Evolutionary conservation across 192 early-diverging fungal species (phyloP).

Genomic region (Podila clonocystis): DNA sequence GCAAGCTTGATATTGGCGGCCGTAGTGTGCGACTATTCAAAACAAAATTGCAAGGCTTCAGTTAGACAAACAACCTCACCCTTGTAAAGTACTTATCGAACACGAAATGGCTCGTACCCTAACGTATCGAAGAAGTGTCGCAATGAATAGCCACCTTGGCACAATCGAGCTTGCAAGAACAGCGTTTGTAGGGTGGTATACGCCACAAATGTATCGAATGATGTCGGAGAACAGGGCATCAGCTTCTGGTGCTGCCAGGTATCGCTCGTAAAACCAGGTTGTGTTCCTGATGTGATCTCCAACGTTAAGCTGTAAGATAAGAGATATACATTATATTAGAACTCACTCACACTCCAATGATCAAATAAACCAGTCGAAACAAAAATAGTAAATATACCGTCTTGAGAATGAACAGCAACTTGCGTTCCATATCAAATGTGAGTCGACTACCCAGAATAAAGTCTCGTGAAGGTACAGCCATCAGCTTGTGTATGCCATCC

Average conservation of each 20-base stretch:
- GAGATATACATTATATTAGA: not conserved
- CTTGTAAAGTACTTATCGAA: no score
- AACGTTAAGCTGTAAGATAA: constrained; percentile 47
- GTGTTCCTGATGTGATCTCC: constrained; percentile 65
- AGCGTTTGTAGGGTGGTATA: constrained; percentile 77
- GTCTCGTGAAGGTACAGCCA: constrained; percentile 68
- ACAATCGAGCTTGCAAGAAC: constrained; percentile 76
- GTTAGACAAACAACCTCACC: not conserved
- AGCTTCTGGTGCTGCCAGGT: constrained; percentile 62
- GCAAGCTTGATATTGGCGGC: constrained; percentile 78
- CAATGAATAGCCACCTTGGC: constrained; percentile 76
- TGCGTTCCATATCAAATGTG: constrained; percentile 74
- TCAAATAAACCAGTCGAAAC: not conserved
- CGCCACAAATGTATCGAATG: constrained; percentile 78
- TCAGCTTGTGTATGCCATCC: constrained; percentile 63
- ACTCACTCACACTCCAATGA: not conserved
- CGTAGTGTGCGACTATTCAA: constrained; percentile 58
- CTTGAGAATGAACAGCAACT: constrained; percentile 73
- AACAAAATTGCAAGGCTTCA: no score
- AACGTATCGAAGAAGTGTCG: constrained; percentile 65
- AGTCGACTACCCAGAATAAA: constrained; percentile 68
- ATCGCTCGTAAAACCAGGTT: constrained; percentile 74
- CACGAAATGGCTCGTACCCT: constrained; percentile 32
- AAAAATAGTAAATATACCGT: constrained; percentile 44
- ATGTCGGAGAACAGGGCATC: constrained; percentile 72